Evolutionary conservation across 176 grass and related monocot genomes (phyloP), one percentile per base, ranked within the genome.

Genomic region (Puya raimondii): DNA sequence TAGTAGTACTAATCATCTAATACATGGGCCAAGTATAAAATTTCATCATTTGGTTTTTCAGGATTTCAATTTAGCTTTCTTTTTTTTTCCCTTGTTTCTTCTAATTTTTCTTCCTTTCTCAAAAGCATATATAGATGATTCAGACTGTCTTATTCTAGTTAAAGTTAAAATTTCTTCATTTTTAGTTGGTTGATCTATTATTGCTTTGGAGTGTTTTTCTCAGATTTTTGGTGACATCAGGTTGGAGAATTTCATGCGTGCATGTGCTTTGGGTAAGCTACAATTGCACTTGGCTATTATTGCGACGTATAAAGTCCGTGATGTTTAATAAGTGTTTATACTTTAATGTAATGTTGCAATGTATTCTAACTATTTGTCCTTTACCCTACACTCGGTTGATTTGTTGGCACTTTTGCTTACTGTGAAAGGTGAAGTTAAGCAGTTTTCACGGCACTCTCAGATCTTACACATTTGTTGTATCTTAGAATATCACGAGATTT

Each of bases 181-280:
- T 29, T 68, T 4, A 54, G 73, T 49, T 42, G 25, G 52, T 27
- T 50, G 49, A 49, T 17, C 27, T 23, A 18, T 65, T 70, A 72
- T 67, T 47, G 75, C 64, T 84, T 73, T 96, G 70, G 85, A 91
- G 48, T 50, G 20, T 72, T 86, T 91, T 29, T 50, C 64, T 20
- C 75, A 80, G 29, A 70, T 84, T 27, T 96, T 91, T 80, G 88
- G 78, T 76, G 69, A 88, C 66, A 63, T 82, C 73, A 81, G 67
- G 7, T 63, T 86, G 69, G 75, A 79, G n/a, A n/a, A n/a, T n/a
- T n/a, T n/a, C n/a, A n/a, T n/a, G n/a, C n/a, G n/a, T n/a, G n/a
- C n/a, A n/a, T n/a, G n/a, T n/a, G n/a, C n/a, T n/a, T n/a, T n/a
- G n/a, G n/a, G n/a, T n/a, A n/a, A n/a, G n/a, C n/a, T n/a, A n/a